phyloP scores from a whole-genome alignment of 1,284 basidiomycete genomes.

The Marasmius tenuissimus region DNA sequence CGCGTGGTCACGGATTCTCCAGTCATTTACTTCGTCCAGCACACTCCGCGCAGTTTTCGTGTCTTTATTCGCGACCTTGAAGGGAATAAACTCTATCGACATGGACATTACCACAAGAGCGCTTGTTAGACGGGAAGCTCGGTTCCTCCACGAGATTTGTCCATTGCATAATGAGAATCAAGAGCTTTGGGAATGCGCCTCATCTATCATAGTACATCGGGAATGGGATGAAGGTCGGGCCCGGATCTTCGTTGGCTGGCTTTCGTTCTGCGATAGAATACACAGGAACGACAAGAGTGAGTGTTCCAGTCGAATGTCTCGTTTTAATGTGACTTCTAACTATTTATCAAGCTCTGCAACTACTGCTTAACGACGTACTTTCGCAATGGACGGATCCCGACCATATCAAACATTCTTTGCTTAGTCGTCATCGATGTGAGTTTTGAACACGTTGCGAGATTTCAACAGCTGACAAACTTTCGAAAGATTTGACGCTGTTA shows the following conservation, averaged over 20 bases:
- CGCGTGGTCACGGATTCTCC: constrained; percentile 52
- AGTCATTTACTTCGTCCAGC: constrained; percentile 49
- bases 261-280: constrained; percentile 33
- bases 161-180: constrained; percentile 36
- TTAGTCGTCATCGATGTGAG: constrained; percentile 69
- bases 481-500: constrained; percentile 66
- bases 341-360: constrained; percentile 40
- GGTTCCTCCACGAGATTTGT: constrained; percentile 55
- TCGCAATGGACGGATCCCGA: constrained; percentile 67
- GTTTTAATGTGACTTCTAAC: not conserved
- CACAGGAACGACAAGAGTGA: not conserved
- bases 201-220: constrained; percentile 49
- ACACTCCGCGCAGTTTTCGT: constrained; percentile 55
- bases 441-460: constrained; percentile 8
- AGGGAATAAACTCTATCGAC: constrained; percentile 24
- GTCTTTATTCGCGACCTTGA: constrained; percentile 56
- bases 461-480: constrained; percentile 3
- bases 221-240: constrained; percentile 61
- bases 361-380: constrained; percentile 47
- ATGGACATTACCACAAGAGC: constrained; percentile 39
- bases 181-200: constrained; percentile 53
- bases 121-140: constrained; percentile 51
- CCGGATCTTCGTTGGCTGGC: constrained; percentile 68
- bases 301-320: not conserved
- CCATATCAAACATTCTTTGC: constrained; percentile 72